phyloP scores from a whole-genome alignment of 768 basidiomycete genomes.

The Naganishia vishniacii region DNA sequence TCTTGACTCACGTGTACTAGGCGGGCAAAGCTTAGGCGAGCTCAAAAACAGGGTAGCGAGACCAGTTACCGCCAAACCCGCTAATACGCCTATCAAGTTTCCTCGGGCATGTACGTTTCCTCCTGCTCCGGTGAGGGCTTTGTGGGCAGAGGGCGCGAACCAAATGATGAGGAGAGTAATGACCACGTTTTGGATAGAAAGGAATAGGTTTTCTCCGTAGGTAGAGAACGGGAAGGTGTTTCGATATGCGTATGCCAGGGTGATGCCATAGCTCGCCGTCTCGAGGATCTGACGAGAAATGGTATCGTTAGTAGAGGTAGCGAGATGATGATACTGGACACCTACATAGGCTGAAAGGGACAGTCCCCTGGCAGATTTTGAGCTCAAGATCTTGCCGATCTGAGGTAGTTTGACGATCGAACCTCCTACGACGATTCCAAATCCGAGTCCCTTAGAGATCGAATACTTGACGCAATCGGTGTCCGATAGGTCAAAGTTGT shows the following conservation, averaged over 20 bases:
- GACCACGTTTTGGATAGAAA: conserved; percentile 77
- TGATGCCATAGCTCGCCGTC: conserved; percentile 84
- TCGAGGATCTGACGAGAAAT: conserved; percentile 56
- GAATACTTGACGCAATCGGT: conserved; percentile 83
- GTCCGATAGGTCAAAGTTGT: conserved; percentile 72
- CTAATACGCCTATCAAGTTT: conserved; percentile 33
- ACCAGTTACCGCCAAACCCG: conserved; percentile 31
- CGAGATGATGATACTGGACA: neutral
- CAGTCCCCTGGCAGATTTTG: conserved; percentile 72
- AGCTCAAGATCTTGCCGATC: conserved; percentile 51
- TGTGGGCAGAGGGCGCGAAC: conserved; percentile 49
- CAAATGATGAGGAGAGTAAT: conserved; percentile 81
- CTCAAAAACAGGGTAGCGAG: conserved; percentile 33
- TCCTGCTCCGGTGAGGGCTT: conserved; percentile 17
- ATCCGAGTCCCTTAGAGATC: conserved; percentile 82
- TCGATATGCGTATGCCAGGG: conserved; percentile 75
- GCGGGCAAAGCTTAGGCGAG: conserved; percentile 38
- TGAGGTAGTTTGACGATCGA: conserved; percentile 96
- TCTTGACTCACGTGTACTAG: conserved; percentile 39
- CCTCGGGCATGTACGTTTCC: conserved; percentile 24
- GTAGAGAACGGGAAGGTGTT: conserved; percentile 90
- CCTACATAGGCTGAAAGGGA: conserved; percentile 72
- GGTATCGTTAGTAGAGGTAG: neutral
- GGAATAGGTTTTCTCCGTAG: conserved; percentile 94
- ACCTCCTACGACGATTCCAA: conserved; percentile 84